Percentiles rank a stretch among this genome's conserved stretches.
phyloP scores from a whole-genome alignment of 2,329 filamentous ascomycete genomes.

The Phyllosticta citribraziliensis region DNA sequence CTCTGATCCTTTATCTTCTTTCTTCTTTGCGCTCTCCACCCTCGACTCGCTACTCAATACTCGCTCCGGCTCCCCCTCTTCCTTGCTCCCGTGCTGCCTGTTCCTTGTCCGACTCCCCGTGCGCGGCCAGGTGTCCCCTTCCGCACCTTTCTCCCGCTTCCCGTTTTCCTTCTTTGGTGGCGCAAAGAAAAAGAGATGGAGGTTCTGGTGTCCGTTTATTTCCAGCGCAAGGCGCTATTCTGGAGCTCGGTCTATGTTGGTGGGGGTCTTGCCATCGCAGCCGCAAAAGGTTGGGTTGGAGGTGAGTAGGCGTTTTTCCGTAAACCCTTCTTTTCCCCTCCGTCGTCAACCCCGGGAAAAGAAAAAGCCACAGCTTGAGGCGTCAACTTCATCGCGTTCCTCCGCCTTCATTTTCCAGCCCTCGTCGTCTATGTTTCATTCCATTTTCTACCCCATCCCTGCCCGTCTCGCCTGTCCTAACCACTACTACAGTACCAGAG shows the following conservation, averaged over 20 bases:
- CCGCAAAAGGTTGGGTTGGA: slow-evolving; percentile 4
- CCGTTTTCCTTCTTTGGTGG: not conserved
- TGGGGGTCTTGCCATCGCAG: not conserved
- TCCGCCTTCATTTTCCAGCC: not conserved
- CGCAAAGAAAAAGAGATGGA: slow-evolving; percentile 1
- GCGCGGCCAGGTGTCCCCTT: not conserved
- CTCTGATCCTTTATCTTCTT: not conserved
- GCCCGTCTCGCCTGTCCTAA: slow-evolving; percentile 27
- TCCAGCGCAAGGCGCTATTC: slow-evolving; percentile 6
- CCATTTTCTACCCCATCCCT: slow-evolving; percentile 34
- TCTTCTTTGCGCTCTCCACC: not conserved
- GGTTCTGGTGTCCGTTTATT: slow-evolving; percentile 3
- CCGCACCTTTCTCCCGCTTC: not conserved
- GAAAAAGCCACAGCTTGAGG: not conserved
- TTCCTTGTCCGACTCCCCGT: not conserved
- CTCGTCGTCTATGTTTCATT: slow-evolving; percentile 19
- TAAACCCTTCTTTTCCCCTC: not conserved
- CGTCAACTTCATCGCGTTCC: too few species aligned
- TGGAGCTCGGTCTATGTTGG: not conserved
- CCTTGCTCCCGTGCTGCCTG: not conserved
- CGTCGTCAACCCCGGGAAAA: not conserved
- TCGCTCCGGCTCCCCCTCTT: not conserved
- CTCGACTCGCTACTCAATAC: not conserved
- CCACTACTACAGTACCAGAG: slow-evolving; percentile 40
- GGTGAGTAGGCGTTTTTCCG: not conserved